These are phyloP conservation scores for Cubamyces sp. DNA, from an alignment of 768 basidiomycete genomes.

Conservation along the genomic window DNA sequence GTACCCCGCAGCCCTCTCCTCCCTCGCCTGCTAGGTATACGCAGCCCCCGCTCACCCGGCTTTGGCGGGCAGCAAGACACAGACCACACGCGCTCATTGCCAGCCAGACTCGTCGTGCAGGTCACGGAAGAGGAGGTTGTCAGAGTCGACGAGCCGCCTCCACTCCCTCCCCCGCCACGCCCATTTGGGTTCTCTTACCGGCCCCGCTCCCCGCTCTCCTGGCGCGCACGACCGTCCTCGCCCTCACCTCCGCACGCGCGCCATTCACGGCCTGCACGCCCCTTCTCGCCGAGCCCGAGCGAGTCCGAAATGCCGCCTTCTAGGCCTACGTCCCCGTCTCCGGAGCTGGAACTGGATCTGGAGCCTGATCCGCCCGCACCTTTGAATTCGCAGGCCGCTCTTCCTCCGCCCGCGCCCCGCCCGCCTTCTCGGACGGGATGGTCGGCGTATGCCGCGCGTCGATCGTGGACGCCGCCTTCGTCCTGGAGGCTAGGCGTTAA, in stretches of 20 bases:
- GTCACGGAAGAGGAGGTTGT: conserved; percentile 10
- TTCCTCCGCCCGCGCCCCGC: not conserved
- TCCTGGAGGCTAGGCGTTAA: conserved; percentile 20
- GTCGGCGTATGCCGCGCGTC: not conserved
- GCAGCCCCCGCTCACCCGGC: conserved; percentile 2
- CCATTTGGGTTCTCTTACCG: not conserved
- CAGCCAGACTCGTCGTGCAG: conserved; percentile 12
- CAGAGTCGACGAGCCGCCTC: not conserved
- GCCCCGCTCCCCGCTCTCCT: not conserved
- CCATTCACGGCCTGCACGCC: not conserved
- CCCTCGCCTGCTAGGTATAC: not conserved
- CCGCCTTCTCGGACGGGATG: not conserved
- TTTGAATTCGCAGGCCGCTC: not conserved
- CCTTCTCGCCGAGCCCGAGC: not conserved
- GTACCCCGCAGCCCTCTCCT: not conserved
- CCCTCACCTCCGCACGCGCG: not conserved
- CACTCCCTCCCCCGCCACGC: not conserved
- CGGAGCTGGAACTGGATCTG: too few relatives aligned
- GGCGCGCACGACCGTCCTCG: not conserved
- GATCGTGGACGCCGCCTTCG: conserved; percentile 21
- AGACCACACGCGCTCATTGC: conserved; percentile 11
- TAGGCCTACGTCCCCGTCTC: too few relatives aligned
- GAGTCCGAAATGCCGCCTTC: not conserved
- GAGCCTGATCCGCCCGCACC: not conserved
- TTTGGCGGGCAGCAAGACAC: not conserved